Evolutionary conservation across 805 yeast genomes (phyloP).

Genomic region (Yamadazyma laniorum): DNA sequence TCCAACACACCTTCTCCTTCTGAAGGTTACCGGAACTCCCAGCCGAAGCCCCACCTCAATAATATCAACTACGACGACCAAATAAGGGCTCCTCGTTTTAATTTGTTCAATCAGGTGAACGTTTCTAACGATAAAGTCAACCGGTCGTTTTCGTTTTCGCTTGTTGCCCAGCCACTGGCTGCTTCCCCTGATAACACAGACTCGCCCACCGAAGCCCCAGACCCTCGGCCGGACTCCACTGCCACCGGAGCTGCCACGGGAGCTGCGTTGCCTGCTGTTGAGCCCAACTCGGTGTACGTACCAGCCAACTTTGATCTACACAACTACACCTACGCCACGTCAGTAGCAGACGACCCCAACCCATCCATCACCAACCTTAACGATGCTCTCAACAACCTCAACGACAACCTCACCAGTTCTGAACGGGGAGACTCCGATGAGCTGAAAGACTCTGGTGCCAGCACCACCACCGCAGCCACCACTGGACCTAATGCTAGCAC

Average conservation of each 20-base stretch:
- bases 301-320: constrained; percentile 49
- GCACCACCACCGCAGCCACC: not conserved
- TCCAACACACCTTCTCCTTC: no score
- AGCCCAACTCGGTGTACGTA: constrained; percentile 7
- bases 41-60: constrained; percentile 7
- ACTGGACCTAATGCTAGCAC: not conserved
- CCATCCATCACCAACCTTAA: constrained; percentile 7
- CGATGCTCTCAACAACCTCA: constrained; percentile 23
- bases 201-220: not conserved
- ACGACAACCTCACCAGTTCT: constrained; percentile 19
- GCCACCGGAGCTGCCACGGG: not conserved
- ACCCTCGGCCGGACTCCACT: no score
- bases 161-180: not conserved
- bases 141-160: not conserved
- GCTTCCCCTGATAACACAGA: not conserved
- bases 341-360: constrained; percentile 2
- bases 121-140: not conserved
- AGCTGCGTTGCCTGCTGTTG: not conserved
- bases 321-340: constrained; percentile 13
- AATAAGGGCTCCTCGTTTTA: constrained; percentile 52
- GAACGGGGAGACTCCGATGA: constrained; percentile 13
- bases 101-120: constrained; percentile 4
- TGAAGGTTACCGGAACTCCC: not conserved
- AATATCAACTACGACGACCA: constrained; percentile 50
- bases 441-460: not conserved